Percentiles rank a stretch among this genome's conserved stretches.
Conservation (phyloP, 2,329 filamentous ascomycete species). For the Boeremia exigua region DNA sequence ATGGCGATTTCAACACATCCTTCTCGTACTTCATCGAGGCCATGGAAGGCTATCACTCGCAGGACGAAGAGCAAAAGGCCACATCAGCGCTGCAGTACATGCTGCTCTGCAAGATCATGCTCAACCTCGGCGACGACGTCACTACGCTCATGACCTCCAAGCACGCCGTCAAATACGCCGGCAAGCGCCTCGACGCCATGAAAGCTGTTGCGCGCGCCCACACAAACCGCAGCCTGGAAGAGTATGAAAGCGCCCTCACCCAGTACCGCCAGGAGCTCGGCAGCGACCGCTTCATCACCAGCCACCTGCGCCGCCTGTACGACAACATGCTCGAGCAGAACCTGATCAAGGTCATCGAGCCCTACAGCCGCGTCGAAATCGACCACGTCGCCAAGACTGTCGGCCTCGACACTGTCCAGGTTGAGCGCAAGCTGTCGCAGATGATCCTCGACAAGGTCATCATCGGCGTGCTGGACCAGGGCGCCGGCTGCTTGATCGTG, state of each 20-base stretch:
- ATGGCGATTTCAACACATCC: constrained; percentile 98
- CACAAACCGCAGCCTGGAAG: constrained; percentile 91
- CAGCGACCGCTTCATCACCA: constrained; percentile 93
- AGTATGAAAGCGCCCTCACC: constrained; percentile 92
- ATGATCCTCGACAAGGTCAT: constrained; percentile 99
- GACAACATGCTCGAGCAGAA: constrained; percentile 99
- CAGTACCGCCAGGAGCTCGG: constrained; percentile 93
- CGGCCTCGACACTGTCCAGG: constrained; percentile 91
- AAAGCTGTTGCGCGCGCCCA: constrained; percentile 97
- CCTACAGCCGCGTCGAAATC: constrained; percentile 96
- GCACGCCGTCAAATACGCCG: constrained; percentile 94
- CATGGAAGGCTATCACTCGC: constrained; percentile 92
- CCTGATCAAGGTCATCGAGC: constrained; percentile 99
- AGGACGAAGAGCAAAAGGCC: constrained; percentile 87
- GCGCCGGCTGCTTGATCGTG: constrained; percentile 95
- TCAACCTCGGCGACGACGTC: constrained; percentile 95
- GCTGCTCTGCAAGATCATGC: constrained; percentile 99
- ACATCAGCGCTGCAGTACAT: constrained; percentile 99
- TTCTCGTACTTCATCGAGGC: constrained; percentile 99
- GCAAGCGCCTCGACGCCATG: constrained; percentile 97
- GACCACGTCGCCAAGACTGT: constrained; percentile 98
- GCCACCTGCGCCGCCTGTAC: constrained; percentile 93
- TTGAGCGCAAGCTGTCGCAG: constrained; percentile 97
- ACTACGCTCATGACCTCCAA: constrained; percentile 94
- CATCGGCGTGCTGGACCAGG: constrained; percentile 95